Evolutionary conservation across 2,329 filamentous ascomycete genomes (phyloP).

Genomic region (Hymenoscyphus fructigenus): DNA sequence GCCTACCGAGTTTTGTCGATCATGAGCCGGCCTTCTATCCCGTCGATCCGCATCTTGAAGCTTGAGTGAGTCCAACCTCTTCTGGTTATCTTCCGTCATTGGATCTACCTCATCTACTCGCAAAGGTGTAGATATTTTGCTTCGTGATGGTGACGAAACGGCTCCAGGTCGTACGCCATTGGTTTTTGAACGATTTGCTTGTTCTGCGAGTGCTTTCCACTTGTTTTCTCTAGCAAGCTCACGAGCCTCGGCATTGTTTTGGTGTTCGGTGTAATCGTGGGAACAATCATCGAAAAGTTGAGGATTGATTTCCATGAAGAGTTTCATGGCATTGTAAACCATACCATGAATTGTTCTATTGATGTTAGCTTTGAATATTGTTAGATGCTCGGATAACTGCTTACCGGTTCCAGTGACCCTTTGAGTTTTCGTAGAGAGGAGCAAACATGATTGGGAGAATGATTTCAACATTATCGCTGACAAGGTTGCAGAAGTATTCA

Average conservation of each 20-base stretch:
- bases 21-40: conserved; percentile 54
- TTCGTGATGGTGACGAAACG: conserved; percentile 37
- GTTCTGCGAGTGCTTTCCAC: conserved; percentile 83
- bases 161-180: conserved; percentile 40
- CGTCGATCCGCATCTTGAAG: conserved; percentile 76
- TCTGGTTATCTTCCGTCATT: conserved; percentile 77
- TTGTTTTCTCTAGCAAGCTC: conserved; percentile 80
- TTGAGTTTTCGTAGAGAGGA: conserved; percentile 96
- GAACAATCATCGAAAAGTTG: conserved; percentile 98
- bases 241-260: conserved; percentile 85
- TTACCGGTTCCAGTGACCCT: conserved; percentile 98
- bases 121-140: conserved; percentile 45
- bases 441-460: conserved; percentile 99
- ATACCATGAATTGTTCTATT: conserved; percentile 95
- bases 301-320: conserved; percentile 99
- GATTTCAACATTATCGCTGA: conserved; percentile 98
- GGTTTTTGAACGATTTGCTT: conserved; percentile 68
- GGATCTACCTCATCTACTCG: conserved; percentile 75
- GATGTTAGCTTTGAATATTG: not conserved
- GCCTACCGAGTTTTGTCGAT: conserved; percentile 60
- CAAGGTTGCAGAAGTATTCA: conserved; percentile 98
- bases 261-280: conserved; percentile 94
- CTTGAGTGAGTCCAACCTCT: conserved; percentile 84
- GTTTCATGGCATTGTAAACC: conserved; percentile 99
- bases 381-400: conserved; percentile 28